Base-by-base conservation (phyloP, 176 grass and related monocot genomes). In the Otatea glauca region DNA sequence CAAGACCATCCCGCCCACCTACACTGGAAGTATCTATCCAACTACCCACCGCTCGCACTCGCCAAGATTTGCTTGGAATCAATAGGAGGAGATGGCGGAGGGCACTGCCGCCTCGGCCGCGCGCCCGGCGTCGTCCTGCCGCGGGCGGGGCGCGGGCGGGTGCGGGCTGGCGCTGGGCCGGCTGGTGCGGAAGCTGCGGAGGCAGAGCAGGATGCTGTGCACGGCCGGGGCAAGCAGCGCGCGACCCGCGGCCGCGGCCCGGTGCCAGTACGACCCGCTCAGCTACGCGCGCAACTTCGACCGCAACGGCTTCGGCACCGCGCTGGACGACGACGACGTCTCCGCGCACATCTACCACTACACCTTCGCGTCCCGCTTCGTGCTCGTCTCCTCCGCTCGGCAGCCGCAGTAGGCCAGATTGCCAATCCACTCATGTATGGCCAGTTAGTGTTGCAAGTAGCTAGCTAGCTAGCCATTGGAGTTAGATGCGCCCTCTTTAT, bases 241-340 rank as follows among this genome's bases (percentile, higher is more conserved):
- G 69, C 10, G 60, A 74, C 48, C 84, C 16, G 25, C 75, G 21
- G 15, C 83, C 39, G 75, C 88, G 11, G 87, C 65, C n/a, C 21
- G 78, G 27, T 91, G 89, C 68, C 90, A 93, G 76, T 97, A 97
- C 63, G 95, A 97, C 47, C 89, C 92, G 53, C 86, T 93, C 23
- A 97, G 95, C 85, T 97, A 97, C 47, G 87, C 95, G 49, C 83
- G 89, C 77, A 97, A 97, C 90, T 97, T 97, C 72, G 95, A 97
- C 65, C n/a, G 75, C 63, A 77, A 65, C 37, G 89, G 89, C 20
- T 79, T 92, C 55, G 92, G 88, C 24, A 61, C 91, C 3, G 85
- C 72, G 27, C 60, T 92, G 2, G 84, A 90, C 64, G 87, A 80
- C 12, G 92, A 73, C 32, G 68, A 21, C 54, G 83, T 48, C 27